Evolutionary conservation across 305 asterid species (phyloP), one percentile per base, ranked within the genome.

Genomic region (Petunia hybrid): DNA sequence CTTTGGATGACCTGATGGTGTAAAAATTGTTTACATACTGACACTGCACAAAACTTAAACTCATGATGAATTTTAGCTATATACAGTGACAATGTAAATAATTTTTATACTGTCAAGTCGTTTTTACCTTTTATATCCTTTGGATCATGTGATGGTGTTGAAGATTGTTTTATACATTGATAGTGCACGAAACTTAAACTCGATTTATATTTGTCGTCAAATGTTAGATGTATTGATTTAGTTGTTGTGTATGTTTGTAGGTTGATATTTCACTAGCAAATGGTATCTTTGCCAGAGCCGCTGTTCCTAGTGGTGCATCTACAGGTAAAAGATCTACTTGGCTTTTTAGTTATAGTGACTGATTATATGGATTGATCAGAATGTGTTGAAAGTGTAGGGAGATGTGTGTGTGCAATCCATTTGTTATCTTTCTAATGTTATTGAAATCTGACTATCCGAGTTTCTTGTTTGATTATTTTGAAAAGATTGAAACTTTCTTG

Each of bases 241-340:
- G 4, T 1, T 38, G 9, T 81, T 51, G 53, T 48, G 77, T 12
- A 1, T 79, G 6, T 73, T 2, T 83, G 62, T 82, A 94, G 98
- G 97, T 92, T 77, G 98, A 94, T 87, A 84, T 88, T 40, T 78
- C 35, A 88, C 87, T 90, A 10, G 86, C 94, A 9, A 87, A 90
- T 62, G 97, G 95, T 78, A 6, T 61, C 12, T 85, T 51, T 4
- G 93, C 94, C 2, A 91, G 97, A 88, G 98, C 97, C 48, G 97
- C 97, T 78, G 97, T 92, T 77, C 97, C 98, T 2, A 94, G 98
- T 63, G 97, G 98, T 46, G 98, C 98, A 82, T 94, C 98, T 75
- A 92, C 98, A 1, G 97, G 98, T 94, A 86, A 85, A 89, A 83
- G 83, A 81, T 77, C 57, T 70, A 16, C 14, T 43, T 78, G 38